Conservation (phyloP, 2,329 filamentous ascomycete species). For the Paramyrothecium roridum region DNA sequence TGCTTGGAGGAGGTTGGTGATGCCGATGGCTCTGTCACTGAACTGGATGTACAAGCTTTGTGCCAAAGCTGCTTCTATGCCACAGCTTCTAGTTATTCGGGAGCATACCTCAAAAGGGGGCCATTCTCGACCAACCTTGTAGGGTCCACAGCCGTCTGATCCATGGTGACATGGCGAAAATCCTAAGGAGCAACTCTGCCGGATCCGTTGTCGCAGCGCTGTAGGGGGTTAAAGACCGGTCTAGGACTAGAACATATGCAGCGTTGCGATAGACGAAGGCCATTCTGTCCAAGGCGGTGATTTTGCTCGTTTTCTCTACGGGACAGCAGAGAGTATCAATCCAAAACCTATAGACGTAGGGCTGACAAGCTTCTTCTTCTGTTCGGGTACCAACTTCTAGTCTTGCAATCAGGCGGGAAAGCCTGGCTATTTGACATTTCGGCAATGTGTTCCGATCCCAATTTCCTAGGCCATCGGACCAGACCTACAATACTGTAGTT, state of each 20-base stretch:
- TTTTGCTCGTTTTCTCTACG: constrained; percentile 15
- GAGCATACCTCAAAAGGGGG: background rate
- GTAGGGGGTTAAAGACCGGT: constrained; percentile 22
- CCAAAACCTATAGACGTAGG: constrained; percentile 21
- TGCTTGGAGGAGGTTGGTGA: constrained; percentile 6
- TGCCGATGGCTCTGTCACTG: constrained; percentile 19
- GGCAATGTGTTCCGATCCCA: constrained; percentile 23
- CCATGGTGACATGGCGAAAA: constrained; percentile 30
- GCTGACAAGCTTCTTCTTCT: background rate
- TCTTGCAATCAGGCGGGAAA: constrained; percentile 18
- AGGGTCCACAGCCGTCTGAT: constrained; percentile 36
- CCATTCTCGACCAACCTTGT: constrained; percentile 17
- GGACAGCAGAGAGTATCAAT: constrained; percentile 31
- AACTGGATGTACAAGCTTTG: constrained; percentile 28
- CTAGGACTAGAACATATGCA: constrained; percentile 27
- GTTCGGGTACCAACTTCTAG: constrained; percentile 6
- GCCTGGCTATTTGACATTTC: constrained; percentile 23
- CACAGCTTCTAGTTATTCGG: background rate
- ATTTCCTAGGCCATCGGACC: constrained; percentile 32
- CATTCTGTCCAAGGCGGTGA: constrained; percentile 27
- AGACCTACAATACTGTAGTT: constrained; percentile 18
- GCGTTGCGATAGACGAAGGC: constrained; percentile 27
- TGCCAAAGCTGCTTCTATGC: constrained; percentile 26
- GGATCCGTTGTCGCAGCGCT: constrained; percentile 4
- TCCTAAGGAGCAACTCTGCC: constrained; percentile 23